phyloP scores from a whole-genome alignment of 176 grass and related monocot genomes.

The Panicum miliaceum region DNA sequence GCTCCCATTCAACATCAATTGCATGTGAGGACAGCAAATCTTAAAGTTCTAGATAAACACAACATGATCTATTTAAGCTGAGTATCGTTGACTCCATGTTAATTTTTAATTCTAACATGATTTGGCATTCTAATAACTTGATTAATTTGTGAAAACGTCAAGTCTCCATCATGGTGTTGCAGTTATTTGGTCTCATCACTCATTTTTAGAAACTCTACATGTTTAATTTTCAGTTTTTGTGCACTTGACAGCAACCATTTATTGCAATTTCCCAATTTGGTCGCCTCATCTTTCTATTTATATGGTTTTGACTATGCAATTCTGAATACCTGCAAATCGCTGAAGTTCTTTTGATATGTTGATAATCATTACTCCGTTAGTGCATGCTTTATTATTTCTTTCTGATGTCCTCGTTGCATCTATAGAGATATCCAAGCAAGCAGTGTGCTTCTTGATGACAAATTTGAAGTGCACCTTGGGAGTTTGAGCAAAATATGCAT shows the following conservation, averaged over 20 bases:
- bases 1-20: conserved; percentile 1
- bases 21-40: not conserved
- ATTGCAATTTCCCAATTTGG: not conserved
- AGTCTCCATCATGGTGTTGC: conserved; percentile 15
- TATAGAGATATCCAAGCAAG: conserved; percentile 97
- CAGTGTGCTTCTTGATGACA: conserved; percentile 93
- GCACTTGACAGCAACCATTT: not conserved
- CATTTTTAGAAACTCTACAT: not conserved
- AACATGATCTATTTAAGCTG: conserved; percentile 15
- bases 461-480: conserved; percentile 88
- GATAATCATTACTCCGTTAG: not conserved
- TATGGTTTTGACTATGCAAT: conserved; percentile 15
- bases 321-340: conserved; percentile 26
- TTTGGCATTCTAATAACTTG: not conserved
- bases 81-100: not conserved
- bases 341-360: conserved; percentile 34
- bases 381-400: not conserved
- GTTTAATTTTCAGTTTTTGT: not conserved
- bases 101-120: conserved; percentile 21
- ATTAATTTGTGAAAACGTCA: conserved; percentile 25
- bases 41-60: not conserved
- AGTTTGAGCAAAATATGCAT: conserved; percentile 81
- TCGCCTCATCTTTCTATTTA: not conserved
- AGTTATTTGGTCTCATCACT: conserved; percentile 31
- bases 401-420: conserved; percentile 31